Evolutionary conservation across 2,329 filamentous ascomycete genomes (phyloP).

Genomic region (Pseudogymnoascus pannorum): DNA sequence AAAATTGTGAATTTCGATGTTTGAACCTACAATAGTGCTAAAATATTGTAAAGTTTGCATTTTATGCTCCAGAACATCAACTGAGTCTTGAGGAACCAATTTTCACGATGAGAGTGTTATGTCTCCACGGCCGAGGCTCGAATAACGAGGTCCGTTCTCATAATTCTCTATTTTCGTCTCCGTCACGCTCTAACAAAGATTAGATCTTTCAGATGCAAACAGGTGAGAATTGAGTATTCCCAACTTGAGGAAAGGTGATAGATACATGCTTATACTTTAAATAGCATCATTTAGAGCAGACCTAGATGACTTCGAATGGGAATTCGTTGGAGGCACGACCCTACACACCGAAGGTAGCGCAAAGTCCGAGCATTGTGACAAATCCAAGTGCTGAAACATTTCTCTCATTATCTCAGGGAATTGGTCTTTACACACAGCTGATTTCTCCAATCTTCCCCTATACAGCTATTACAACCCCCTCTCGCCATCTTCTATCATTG

Average conservation of each 20-base stretch:
- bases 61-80: too few species aligned
- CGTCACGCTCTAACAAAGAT: not conserved
- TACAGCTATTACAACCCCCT: conserved; percentile 11
- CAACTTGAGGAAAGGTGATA: not conserved
- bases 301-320: conserved; percentile 13
- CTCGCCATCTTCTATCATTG: not conserved
- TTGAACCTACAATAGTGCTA: too few species aligned
- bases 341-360: conserved; percentile 12
- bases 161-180: not conserved
- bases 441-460: conserved; percentile 6
- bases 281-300: conserved; percentile 10
- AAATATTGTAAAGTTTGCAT: too few species aligned
- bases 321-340: conserved; percentile 12
- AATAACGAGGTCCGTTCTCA: conserved; percentile 16
- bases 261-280: not conserved
- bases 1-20: too few species aligned
- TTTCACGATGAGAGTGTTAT: conserved; percentile 16
- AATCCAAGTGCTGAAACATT: too few species aligned
- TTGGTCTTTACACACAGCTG: conserved; percentile 12
- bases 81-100: too few species aligned
- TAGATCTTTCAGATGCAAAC: conserved; percentile 15
- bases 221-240: not conserved
- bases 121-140: conserved; percentile 15
- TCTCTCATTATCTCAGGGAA: conserved; percentile 8
- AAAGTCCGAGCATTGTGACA: not conserved